phyloP scores from a whole-genome alignment of 805 yeast species.

The Myxozyma mucilagina region DNA sequence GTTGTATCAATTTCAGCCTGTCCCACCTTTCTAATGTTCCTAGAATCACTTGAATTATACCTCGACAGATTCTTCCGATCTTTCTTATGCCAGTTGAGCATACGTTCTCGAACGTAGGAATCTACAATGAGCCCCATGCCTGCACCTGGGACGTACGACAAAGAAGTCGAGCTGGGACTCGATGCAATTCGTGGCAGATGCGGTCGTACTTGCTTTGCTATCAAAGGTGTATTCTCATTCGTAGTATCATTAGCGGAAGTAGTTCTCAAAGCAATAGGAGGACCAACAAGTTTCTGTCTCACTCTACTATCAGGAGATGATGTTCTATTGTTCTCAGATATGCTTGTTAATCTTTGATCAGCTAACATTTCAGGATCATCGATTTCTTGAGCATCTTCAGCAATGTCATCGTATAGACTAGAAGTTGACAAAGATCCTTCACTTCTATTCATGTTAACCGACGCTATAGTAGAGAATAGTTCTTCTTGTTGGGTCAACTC shows the following conservation, averaged over 20 bases:
- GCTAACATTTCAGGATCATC: constrained; percentile 15
- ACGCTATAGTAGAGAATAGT: constrained; percentile 23
- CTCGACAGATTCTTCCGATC: constrained; percentile 1
- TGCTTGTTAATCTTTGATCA: constrained; percentile 2
- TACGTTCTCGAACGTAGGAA: constrained; percentile 31
- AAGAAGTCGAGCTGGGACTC: constrained; percentile 27
- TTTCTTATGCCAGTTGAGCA: constrained; percentile 24
- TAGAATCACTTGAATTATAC: background rate
- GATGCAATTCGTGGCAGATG: background rate
- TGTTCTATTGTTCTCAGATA: background rate
- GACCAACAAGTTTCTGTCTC: background rate
- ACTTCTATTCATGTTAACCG: constrained; percentile 25
- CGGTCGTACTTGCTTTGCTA: background rate
- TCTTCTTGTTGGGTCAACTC: constrained; percentile 9
- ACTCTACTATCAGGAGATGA: background rate
- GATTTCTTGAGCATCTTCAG: constrained; percentile 28
- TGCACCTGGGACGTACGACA: constrained; percentile 30
- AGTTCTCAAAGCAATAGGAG: background rate
- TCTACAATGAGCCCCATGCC: constrained; percentile 31
- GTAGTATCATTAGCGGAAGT: background rate
- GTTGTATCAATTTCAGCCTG: background rate
- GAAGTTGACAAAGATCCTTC: constrained; percentile 27
- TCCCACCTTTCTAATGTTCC: background rate
- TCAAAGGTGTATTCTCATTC: background rate
- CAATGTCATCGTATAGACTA: constrained; percentile 26